Evolutionary conservation across 176 grass and related monocot species (phyloP).

Genomic region (Carex littledalei): DNA sequence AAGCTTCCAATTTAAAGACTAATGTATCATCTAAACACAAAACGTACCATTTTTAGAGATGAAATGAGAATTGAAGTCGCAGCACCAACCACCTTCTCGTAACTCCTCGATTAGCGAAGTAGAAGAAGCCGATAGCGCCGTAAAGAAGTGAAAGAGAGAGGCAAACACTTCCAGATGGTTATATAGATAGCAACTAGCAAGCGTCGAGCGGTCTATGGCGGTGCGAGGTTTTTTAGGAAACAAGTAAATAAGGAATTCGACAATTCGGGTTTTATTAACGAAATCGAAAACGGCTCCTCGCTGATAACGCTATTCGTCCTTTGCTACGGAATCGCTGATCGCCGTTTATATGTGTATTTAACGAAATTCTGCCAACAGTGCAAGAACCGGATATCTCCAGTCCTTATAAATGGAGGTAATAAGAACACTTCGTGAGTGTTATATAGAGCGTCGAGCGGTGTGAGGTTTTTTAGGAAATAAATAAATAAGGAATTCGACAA

Average conservation of each 20-base stretch:
- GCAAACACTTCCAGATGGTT: not conserved
- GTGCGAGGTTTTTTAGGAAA: no score
- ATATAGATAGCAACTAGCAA: not conserved
- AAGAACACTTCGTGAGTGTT: no score
- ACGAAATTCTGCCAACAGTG: not conserved
- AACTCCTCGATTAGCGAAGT: not conserved
- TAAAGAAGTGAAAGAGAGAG: not conserved
- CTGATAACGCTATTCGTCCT: not conserved
- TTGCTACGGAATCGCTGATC: not conserved
- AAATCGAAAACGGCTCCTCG: not conserved
- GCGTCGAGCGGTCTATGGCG: no score
- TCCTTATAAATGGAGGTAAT: not conserved
- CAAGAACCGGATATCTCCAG: not conserved
- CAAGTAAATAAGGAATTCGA: not conserved
- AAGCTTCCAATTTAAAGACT: not conserved
- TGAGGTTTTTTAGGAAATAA: no score
- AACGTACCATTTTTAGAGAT: not conserved
- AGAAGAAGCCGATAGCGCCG: not conserved
- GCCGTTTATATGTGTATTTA: not conserved
- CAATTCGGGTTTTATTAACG: not conserved
- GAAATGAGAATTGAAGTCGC: not conserved
- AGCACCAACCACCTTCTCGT: not conserved
- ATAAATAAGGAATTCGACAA: not conserved
- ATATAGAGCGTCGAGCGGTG: no score
- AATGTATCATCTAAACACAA: not conserved